Evolutionary conservation across 441 rosid genomes (phyloP).

Genomic region (Erodium trifolium): DNA sequence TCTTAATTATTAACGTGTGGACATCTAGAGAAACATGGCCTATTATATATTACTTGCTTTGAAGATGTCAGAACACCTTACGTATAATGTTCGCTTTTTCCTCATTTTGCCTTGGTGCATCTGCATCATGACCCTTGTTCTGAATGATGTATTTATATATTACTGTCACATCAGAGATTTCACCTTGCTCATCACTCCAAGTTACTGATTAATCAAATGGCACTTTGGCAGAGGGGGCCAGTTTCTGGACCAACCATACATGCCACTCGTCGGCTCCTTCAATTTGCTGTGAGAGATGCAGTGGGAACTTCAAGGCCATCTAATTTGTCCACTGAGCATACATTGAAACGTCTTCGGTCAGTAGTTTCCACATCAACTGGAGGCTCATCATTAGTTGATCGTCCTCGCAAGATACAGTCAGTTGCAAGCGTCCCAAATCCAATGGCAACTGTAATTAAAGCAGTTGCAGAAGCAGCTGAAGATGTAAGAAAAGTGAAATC

Average conservation of each 20-base stretch:
- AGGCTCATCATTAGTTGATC: slow-evolving; percentile 36
- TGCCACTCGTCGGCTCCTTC: slow-evolving; percentile 85
- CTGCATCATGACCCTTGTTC: not conserved
- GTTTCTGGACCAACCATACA: slow-evolving; percentile 38
- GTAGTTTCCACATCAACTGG: slow-evolving; percentile 62
- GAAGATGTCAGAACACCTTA: not conserved
- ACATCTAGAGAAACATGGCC: not conserved
- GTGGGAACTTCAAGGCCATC: slow-evolving; percentile 53
- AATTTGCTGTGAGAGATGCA: slow-evolving; percentile 94
- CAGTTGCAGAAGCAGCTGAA: slow-evolving; percentile 86
- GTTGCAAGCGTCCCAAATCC: slow-evolving; percentile 64
- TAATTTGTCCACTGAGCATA: slow-evolving; percentile 36
- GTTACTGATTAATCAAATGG: slow-evolving; percentile 12
- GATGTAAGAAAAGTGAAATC: slow-evolving; percentile 57
- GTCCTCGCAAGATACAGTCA: slow-evolving; percentile 53
- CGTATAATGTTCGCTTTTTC: not conserved
- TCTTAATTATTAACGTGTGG: not conserved
- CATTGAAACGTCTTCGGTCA: slow-evolving; percentile 75
- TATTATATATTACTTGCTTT: not conserved
- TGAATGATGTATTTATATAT: not conserved
- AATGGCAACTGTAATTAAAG: slow-evolving; percentile 66
- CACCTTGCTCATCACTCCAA: slow-evolving; percentile 5
- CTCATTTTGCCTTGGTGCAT: not conserved
- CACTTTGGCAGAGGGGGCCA: slow-evolving; percentile 48
- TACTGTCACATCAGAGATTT: not conserved